Conservation (phyloP, 176 grass and related monocot species). For the Triticum urartu region DNA sequence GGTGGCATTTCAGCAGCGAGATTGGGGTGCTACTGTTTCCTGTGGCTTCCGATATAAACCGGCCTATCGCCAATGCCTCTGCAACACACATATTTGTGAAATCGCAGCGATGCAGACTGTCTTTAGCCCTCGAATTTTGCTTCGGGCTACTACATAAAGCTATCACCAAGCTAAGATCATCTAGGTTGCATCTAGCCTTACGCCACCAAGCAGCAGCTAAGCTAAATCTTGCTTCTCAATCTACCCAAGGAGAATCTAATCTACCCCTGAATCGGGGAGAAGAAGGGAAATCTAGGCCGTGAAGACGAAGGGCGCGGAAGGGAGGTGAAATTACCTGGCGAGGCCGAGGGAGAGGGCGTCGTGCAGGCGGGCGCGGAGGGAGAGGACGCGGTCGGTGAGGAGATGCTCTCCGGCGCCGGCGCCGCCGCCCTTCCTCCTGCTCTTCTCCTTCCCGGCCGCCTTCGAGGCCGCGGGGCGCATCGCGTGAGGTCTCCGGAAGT, state of each 20-base stretch:
- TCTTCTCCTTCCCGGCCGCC: slow-evolving; percentile 42
- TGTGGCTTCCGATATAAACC: too few relatives aligned
- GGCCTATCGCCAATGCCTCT: neutral
- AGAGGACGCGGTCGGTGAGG: slow-evolving; percentile 48
- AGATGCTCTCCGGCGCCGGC: neutral
- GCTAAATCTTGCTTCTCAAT: neutral
- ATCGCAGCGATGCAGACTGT: neutral
- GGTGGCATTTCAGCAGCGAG: neutral
- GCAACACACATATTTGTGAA: neutral
- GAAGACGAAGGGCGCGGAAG: neutral
- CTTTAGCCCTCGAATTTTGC: neutral
- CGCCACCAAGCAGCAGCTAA: neutral
- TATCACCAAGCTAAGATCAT: neutral
- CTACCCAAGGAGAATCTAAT: neutral
- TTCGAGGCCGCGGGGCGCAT: slow-evolving; percentile 31
- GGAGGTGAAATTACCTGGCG: slow-evolving; percentile 27
- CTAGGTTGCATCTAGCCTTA: neutral
- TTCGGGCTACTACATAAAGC: neutral
- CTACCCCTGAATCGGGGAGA: neutral
- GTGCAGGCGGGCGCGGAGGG: slow-evolving; percentile 53
- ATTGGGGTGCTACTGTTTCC: neutral
- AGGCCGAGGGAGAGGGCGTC: slow-evolving; percentile 61
- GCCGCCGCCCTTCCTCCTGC: slow-evolving; percentile 33
- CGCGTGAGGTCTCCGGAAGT: neutral
- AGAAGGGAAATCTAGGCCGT: neutral